These are phyloP conservation scores for Lonicera japonica DNA, from an alignment of 129 eudicot species.

Conservation along the genomic window DNA sequence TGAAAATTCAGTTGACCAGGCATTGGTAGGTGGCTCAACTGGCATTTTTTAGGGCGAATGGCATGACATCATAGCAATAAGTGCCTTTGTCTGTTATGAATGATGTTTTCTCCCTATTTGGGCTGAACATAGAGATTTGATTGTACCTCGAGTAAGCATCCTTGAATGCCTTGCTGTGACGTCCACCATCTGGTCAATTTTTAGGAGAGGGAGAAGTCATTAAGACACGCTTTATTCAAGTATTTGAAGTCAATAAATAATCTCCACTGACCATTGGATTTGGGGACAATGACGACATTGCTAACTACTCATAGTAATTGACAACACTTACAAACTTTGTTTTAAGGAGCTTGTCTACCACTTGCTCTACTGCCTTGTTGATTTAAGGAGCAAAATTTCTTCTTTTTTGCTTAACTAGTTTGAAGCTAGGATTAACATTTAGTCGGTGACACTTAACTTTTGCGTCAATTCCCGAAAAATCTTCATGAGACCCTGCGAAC, in stretches of 20 bases:
- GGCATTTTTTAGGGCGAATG: too few species aligned
- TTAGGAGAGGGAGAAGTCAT: background rate
- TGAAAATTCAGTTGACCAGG: background rate
- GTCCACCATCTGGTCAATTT: background rate
- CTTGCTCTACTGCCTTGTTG: background rate
- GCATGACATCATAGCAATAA: background rate
- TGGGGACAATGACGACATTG: background rate
- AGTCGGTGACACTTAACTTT: background rate
- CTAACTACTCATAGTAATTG: slow-evolving; percentile 1
- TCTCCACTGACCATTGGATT: slow-evolving; percentile 5
- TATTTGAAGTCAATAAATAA: background rate
- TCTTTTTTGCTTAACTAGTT: background rate
- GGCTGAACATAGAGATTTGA: too few species aligned
- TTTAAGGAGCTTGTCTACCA: background rate
- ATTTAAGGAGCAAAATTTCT: background rate
- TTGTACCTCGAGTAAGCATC: background rate
- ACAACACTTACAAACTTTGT: background rate
- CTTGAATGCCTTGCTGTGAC: background rate
- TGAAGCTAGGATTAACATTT: background rate
- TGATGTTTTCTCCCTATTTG: background rate
- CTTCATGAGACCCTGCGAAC: background rate
- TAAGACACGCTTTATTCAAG: background rate
- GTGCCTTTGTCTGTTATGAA: too few species aligned
- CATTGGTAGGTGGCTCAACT: too few species aligned
- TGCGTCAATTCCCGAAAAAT: background rate